A percentile compares a stretch with the other conserved stretches of the same genome.
Conservation (phyloP, 352 stramenopile species). For the Pythium brachiatum region DNA sequence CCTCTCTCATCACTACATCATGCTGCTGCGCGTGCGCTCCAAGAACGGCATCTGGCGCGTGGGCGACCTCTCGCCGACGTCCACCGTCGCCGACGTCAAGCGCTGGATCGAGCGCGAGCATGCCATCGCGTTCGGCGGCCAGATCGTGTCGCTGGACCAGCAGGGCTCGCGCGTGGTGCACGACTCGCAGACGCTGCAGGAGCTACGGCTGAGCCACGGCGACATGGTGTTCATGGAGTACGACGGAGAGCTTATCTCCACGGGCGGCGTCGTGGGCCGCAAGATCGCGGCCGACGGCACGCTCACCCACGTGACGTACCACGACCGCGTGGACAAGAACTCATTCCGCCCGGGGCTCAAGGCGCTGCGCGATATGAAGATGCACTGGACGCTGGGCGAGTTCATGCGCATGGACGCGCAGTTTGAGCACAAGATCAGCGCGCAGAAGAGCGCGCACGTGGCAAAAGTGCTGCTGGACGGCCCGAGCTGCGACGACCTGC, state of each 20-base stretch:
- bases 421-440: conserved; percentile 97
- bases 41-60: conserved; percentile 90
- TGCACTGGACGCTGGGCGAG: conserved; percentile 97
- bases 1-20: conserved; percentile 17
- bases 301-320: conserved; percentile 73
- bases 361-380: conserved; percentile 97
- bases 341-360: conserved; percentile 95
- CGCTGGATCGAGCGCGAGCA: conserved; percentile 75
- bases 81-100: conserved; percentile 73
- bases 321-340: conserved; percentile 73
- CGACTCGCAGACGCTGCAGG: conserved; percentile 55
- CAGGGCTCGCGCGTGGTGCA: conserved; percentile 32
- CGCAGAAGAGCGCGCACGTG: conserved; percentile 88
- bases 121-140: conserved; percentile 44
- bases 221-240: conserved; percentile 84
- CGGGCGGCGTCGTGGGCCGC: conserved; percentile 42
- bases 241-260: conserved; percentile 60
- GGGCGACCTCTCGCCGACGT: conserved; percentile 49
- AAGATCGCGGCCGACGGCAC: conserved; percentile 83
- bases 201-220: conserved; percentile 64
- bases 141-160: conserved; percentile 60
- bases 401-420: conserved; percentile 97
- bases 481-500: conserved; percentile 89
- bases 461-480: conserved; percentile 86
- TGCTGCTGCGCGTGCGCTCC: conserved; percentile 83